These are phyloP conservation scores for Ustilaginoidea virens DNA, from an alignment of 2,329 filamentous ascomycete genomes.

Conservation along the genomic window DNA sequence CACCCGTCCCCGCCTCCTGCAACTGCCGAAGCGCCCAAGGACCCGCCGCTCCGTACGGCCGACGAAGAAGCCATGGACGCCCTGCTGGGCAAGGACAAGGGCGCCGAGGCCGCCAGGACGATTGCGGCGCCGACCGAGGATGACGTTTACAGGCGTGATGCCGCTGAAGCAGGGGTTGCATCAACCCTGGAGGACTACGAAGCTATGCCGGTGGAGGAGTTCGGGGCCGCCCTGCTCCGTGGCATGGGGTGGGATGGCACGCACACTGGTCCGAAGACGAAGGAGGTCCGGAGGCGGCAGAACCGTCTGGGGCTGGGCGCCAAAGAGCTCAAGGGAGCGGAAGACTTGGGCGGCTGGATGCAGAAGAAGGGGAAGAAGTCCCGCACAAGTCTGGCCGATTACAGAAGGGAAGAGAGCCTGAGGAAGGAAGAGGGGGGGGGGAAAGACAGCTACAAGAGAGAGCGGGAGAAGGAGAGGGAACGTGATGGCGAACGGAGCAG, in stretches of 20 bases:
- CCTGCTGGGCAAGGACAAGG: slow-evolving; percentile 40
- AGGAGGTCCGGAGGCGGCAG: slow-evolving; percentile 55
- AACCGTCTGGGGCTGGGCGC: slow-evolving; percentile 80
- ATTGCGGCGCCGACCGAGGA: slow-evolving; percentile 41
- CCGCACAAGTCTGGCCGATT: slow-evolving; percentile 33
- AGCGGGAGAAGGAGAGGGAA: slow-evolving; percentile 24
- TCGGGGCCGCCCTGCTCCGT: slow-evolving; percentile 75
- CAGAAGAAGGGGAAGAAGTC: slow-evolving; percentile 43
- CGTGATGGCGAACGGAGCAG: slow-evolving; percentile 11
- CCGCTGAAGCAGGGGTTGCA: slow-evolving; percentile 55
- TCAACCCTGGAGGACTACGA: slow-evolving; percentile 75
- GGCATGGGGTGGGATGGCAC: slow-evolving; percentile 91
- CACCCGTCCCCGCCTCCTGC: neutral
- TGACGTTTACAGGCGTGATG: slow-evolving; percentile 55
- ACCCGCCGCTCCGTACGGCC: slow-evolving; percentile 7
- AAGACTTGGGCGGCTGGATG: slow-evolving; percentile 71
- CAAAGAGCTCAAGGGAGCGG: slow-evolving; percentile 56
- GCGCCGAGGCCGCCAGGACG: slow-evolving; percentile 29
- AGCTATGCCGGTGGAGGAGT: slow-evolving; percentile 83
- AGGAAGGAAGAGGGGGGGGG: slow-evolving; percentile 26
- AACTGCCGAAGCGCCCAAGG: too few species aligned
- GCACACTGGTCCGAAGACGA: slow-evolving; percentile 33
- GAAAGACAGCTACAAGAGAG: slow-evolving; percentile 31
- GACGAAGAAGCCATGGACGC: slow-evolving; percentile 49
- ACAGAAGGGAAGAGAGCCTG: slow-evolving; percentile 27